A percentile compares a stretch with the other conserved stretches of the same genome.
Evolutionary conservation across 192 early-diverging fungal species (phyloP).

Genomic region (Rhizophagus clarus): DNA sequence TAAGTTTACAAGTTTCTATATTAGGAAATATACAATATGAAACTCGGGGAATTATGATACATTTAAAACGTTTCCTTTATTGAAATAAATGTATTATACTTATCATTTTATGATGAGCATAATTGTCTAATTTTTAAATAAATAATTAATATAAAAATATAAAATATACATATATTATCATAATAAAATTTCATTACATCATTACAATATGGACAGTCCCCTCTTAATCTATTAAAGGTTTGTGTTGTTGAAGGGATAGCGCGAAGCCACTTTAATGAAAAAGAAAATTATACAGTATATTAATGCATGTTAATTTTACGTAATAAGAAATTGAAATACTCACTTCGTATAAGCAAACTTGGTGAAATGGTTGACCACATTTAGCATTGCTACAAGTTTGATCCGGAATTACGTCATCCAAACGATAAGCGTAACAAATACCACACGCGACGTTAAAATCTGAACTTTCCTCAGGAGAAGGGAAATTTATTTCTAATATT

Average conservation of each 20-base stretch:
- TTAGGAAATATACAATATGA: too few species aligned
- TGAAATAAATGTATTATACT: neutral
- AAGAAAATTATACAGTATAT: neutral
- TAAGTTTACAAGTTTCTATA: too few species aligned
- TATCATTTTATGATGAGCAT: neutral
- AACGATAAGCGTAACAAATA: slow-evolving; percentile 29
- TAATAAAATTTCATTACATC: slow-evolving; percentile 5
- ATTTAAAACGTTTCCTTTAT: too few species aligned
- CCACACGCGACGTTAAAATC: slow-evolving; percentile 28
- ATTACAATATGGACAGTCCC: slow-evolving; percentile 34
- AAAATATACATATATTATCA: neutral
- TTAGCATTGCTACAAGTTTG: slow-evolving; percentile 30
- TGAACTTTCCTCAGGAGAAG: slow-evolving; percentile 4
- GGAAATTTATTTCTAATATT: slow-evolving; percentile 27
- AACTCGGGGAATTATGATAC: too few species aligned
- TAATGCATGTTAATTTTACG: neutral
- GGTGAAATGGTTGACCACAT: slow-evolving; percentile 29
- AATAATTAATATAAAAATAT: neutral
- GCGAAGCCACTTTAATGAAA: slow-evolving; percentile 22
- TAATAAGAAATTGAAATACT: neutral
- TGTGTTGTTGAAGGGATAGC: slow-evolving; percentile 27
- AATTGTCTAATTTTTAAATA: neutral
- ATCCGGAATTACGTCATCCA: slow-evolving; percentile 16
- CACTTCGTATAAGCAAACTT: slow-evolving; percentile 23
- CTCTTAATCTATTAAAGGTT: slow-evolving; percentile 14